phyloP scores from a whole-genome alignment of 805 yeast species.

The Metschnikowia dekortorum region DNA sequence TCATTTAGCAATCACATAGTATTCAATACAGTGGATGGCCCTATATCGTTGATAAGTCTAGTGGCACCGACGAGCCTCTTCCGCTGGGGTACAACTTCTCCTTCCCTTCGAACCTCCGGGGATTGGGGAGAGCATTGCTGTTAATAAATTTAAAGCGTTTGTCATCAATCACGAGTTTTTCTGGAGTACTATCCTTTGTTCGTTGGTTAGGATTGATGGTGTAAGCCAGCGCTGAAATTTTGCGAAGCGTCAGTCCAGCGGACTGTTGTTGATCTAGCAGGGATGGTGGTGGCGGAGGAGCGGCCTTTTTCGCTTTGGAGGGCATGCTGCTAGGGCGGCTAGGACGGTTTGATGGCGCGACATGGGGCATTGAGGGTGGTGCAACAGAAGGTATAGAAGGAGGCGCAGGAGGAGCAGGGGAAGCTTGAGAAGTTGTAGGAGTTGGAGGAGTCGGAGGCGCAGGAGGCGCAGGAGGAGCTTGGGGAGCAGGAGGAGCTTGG shows the following conservation, averaged over 20 bases:
- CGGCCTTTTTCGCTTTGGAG: conserved; percentile 20
- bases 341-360: conserved; percentile 7
- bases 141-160: conserved; percentile 65
- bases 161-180: conserved; percentile 58
- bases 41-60: conserved; percentile 46
- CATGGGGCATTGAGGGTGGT: conserved; percentile 17
- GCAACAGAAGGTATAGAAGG: conserved; percentile 17
- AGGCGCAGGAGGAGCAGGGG: conserved; percentile 6
- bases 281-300: conserved; percentile 26
- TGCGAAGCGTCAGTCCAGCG: conserved; percentile 50
- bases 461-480: conserved; percentile 13
- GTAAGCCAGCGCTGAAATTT: conserved; percentile 61
- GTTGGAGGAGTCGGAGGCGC: not conserved
- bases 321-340: not conserved
- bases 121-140: conserved; percentile 71
- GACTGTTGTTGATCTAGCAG: conserved; percentile 39
- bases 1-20: not conserved
- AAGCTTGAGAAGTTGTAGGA: fast-evolving
- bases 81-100: conserved; percentile 91
- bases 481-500: conserved; percentile 18
- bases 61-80: conserved; percentile 86
- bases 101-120: conserved; percentile 67
- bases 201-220: conserved; percentile 46
- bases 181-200: conserved; percentile 13
- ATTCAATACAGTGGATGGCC: not conserved